Conservation (phyloP, 768 basidiomycete species). For the Suillus plorans region DNA sequence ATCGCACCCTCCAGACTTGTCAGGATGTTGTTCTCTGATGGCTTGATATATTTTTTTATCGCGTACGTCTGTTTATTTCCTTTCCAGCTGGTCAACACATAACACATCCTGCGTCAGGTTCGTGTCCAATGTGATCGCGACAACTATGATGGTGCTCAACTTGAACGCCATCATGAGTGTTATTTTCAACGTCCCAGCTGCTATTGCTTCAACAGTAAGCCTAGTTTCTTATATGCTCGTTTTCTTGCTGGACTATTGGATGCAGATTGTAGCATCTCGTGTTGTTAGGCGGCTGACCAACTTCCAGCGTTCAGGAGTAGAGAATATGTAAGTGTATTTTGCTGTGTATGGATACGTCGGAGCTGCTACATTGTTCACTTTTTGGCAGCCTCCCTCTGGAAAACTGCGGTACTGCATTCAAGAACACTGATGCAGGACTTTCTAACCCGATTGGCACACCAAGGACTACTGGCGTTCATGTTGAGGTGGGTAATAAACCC, state of each 20-base stretch:
- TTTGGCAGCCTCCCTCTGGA: conserved; percentile 18
- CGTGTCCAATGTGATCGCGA: conserved; percentile 40
- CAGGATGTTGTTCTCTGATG: conserved; percentile 67
- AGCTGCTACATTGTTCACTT: not conserved
- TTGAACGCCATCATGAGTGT: conserved; percentile 68
- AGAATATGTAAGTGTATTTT: conserved; percentile 27
- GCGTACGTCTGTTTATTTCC: conserved; percentile 49
- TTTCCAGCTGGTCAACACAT: conserved; percentile 11
- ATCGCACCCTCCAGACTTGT: conserved; percentile 47
- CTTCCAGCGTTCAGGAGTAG: conserved; percentile 33
- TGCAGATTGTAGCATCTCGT: conserved; percentile 57
- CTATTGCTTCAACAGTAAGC: conserved; percentile 50
- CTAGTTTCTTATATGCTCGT: not conserved
- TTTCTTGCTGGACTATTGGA: not conserved
- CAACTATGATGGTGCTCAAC: conserved; percentile 63
- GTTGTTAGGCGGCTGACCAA: conserved; percentile 60
- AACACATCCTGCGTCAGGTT: conserved; percentile 27
- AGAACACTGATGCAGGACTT: conserved; percentile 11
- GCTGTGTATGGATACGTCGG: not conserved
- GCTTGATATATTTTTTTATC: conserved; percentile 73
- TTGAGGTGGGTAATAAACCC: conserved; percentile 28
- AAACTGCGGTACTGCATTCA: conserved; percentile 20
- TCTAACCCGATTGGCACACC: not conserved
- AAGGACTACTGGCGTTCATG: conserved; percentile 26
- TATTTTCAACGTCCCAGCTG: conserved; percentile 66